Percentiles rank a stretch among this genome's conserved stretches.
These are phyloP conservation scores for Musa acuminata DNA, from an alignment of 176 grass and related monocot genomes.

Conservation along the genomic window DNA sequence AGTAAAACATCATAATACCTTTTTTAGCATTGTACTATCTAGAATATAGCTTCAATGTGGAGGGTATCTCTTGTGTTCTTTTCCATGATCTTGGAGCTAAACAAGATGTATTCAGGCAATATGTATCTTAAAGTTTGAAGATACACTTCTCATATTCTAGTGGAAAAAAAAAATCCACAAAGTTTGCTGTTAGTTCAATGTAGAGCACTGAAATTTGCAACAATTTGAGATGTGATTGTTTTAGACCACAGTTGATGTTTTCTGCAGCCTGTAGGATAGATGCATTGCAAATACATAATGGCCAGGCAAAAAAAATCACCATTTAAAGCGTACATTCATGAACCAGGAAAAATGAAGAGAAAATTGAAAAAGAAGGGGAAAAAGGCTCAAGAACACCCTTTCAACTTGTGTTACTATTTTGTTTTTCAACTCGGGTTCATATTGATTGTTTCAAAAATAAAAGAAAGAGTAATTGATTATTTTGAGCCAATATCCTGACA, in stretches of 20 bases:
- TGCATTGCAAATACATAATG: background rate
- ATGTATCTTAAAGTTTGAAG: too few relatives aligned
- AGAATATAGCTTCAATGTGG: too few relatives aligned
- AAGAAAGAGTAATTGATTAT: background rate
- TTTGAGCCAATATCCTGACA: background rate
- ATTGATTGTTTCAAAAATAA: too few relatives aligned
- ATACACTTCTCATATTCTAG: too few relatives aligned
- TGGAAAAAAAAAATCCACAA: too few relatives aligned
- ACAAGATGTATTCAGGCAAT: too few relatives aligned
- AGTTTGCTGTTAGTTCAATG: too few relatives aligned
- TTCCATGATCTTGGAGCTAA: too few relatives aligned
- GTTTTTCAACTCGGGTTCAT: too few relatives aligned
- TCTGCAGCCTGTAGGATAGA: background rate
- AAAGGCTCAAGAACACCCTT: background rate
- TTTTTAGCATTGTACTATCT: background rate
- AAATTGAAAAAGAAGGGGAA: too few relatives aligned
- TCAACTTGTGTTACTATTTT: too few relatives aligned
- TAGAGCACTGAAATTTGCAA: background rate
- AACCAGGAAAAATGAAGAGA: background rate
- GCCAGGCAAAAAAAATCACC: background rate
- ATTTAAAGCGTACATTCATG: background rate
- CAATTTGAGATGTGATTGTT: background rate
- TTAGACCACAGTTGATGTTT: background rate
- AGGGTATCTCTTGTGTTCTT: too few relatives aligned
- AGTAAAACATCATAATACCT: background rate